Base-by-base conservation (phyloP, 2,329 filamentous ascomycete species). In the Aaosphaeria pasadenensis region DNA sequence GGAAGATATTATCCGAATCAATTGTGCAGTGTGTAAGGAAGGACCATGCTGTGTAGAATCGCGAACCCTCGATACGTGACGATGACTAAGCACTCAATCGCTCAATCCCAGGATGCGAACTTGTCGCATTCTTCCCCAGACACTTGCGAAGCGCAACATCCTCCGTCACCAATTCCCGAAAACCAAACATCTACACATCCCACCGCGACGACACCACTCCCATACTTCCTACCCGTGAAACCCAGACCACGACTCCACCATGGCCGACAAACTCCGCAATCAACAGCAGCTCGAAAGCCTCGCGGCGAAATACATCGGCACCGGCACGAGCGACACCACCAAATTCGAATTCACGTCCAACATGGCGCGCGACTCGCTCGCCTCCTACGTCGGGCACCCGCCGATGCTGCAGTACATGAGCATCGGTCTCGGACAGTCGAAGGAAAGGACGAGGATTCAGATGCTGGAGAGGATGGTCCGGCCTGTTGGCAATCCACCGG, bases 271-370 rank as follows among this genome's bases (percentile, higher is more conserved):
- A 76, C 88, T 99, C 57, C 91, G 39, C 69, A 94, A 90, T 7
- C 89, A 96, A 62, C 94, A 99, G 74, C 94, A 99, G 72, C 91
- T 99, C 67, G 94, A 99, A 74, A 87, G 91, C 56, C 88, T 97
- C 13, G 94, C 99, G 74, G 87, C 91, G 64, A 95, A 95, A 65
- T 96, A 94, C 77, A 81, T 99, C 63, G 94, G 94, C 59, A 97
- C 94, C 4, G 94, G 94, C 28, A 91, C 96, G 72, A 89, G 92
- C 39, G 94, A 99, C 75, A 97, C 92, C 11, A 95, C 91, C 29
- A 95, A 90, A 71, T 94, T 94, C 85, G 94, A 99, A 75, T 99
- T 91, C 91, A 87, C 87, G 44, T 91, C 88, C 51, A 99, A 97
- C 76, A 92, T 97, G 67, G 83, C 91, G 67, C 91, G 94, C 69